These are phyloP conservation scores for Vanilla planifolia DNA, from an alignment of 106 monocot genomes.

Conservation along the genomic window DNA sequence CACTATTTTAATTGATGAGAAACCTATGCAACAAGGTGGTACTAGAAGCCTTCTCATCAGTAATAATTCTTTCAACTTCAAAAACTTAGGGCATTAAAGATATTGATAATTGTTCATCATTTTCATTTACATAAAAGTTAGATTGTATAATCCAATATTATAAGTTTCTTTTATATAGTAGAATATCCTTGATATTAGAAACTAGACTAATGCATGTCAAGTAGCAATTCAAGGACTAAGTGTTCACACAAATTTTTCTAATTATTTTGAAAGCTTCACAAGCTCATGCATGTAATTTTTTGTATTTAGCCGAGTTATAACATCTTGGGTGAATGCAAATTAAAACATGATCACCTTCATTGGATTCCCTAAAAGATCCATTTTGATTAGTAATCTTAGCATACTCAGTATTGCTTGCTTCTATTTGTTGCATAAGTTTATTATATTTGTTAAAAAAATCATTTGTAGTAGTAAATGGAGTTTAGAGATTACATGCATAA, in stretches of 20 bases:
- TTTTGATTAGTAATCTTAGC: too few species aligned
- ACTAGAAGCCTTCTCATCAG: not conserved
- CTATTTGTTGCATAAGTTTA: too few species aligned
- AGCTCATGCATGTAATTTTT: not conserved
- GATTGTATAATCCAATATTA: not conserved
- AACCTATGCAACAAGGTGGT: not conserved
- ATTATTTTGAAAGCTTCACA: not conserved
- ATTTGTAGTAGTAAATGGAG: too few species aligned
- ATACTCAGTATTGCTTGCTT: too few species aligned
- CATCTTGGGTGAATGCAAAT: too few species aligned
- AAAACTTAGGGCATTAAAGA: not conserved
- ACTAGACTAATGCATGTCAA: not conserved
- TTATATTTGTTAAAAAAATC: too few species aligned
- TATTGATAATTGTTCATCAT: not conserved
- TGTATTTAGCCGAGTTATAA: too few species aligned
- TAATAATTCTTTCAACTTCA: not conserved
- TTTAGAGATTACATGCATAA: too few species aligned
- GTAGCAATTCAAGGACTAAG: not conserved
- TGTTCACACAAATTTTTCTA: not conserved
- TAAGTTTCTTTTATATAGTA: not conserved
- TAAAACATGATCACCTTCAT: too few species aligned
- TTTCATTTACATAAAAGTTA: not conserved
- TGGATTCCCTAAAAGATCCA: too few species aligned
- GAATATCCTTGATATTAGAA: not conserved
- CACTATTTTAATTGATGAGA: not conserved